phyloP scores from a whole-genome alignment of 2,329 filamentous ascomycete species.

The Didymella glomerata region DNA sequence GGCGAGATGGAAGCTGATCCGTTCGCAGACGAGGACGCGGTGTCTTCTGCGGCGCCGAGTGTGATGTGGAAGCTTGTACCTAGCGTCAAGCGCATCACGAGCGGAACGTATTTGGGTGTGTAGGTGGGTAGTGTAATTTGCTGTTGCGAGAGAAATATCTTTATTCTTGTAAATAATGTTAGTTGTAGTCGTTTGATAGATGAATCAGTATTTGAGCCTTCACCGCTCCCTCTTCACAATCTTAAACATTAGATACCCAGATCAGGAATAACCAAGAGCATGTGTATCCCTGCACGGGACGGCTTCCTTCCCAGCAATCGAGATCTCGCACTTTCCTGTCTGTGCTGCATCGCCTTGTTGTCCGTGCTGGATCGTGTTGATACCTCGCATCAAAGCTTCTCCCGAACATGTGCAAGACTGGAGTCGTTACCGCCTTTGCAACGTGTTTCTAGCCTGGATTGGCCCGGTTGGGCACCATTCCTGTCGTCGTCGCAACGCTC shows the following conservation, averaged over 20 bases:
- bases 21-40: conserved; percentile 69
- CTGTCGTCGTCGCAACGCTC: background rate
- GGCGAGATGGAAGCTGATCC: conserved; percentile 65
- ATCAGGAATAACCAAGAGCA: background rate
- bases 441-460: background rate
- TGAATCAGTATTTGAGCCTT: background rate
- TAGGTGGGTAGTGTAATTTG: conserved; percentile 13
- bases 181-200: background rate
- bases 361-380: background rate
- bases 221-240: background rate
- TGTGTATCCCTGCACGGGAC: background rate
- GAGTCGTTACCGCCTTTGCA: background rate
- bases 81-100: conserved; percentile 49
- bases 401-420: background rate
- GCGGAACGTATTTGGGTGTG: conserved; percentile 50
- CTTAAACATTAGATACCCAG: too few relatives aligned
- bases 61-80: conserved; percentile 46
- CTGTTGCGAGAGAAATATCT: background rate
- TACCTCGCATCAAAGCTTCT: background rate
- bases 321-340: background rate
- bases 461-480: background rate
- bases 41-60: conserved; percentile 32
- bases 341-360: background rate
- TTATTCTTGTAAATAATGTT: conserved; percentile 7
- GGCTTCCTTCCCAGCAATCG: background rate